Percentiles rank a stretch among this genome's conserved stretches.
Evolutionary conservation across 1,284 basidiomycete species (phyloP).

Genomic region (Xerocomus amazonicus): DNA sequence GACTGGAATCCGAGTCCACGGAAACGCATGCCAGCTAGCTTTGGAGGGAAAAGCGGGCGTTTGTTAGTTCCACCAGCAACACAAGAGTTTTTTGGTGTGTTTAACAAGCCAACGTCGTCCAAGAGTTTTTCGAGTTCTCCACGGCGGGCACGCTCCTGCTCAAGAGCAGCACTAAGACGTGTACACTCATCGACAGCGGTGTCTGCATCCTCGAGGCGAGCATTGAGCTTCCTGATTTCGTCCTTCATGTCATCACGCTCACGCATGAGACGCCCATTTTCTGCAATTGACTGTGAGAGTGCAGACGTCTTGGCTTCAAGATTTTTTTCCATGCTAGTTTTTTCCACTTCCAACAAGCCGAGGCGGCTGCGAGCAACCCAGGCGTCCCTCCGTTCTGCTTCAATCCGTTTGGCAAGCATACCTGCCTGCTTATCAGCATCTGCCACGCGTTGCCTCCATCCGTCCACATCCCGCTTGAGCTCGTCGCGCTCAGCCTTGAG

Average conservation of each 20-base stretch:
- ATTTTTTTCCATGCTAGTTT: constrained; percentile 46
- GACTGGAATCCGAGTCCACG: constrained; percentile 56
- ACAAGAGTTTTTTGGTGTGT: constrained; percentile 27
- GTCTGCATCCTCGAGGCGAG: constrained; percentile 32
- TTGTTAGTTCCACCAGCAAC: constrained; percentile 10
- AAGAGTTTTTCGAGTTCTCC: constrained; percentile 44
- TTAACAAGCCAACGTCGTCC: constrained; percentile 35
- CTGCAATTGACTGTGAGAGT: constrained; percentile 33
- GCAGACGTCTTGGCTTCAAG: constrained; percentile 40
- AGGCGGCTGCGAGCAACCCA: constrained; percentile 70
- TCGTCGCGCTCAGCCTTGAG: constrained; percentile 77
- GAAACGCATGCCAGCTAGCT: constrained; percentile 21
- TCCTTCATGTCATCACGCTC: constrained; percentile 34
- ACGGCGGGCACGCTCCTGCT: constrained; percentile 37
- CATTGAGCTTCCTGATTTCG: constrained; percentile 35
- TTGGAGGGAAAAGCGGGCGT: constrained; percentile 16
- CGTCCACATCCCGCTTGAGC: constrained; percentile 71
- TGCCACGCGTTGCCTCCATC: constrained; percentile 65
- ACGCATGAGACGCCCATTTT: constrained; percentile 31
- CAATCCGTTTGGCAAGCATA: constrained; percentile 59
- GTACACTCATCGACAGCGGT: constrained; percentile 34
- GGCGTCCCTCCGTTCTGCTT: constrained; percentile 66
- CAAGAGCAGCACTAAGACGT: constrained; percentile 34
- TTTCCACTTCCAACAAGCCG: constrained; percentile 63
- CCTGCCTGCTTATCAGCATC: constrained; percentile 63